A percentile compares a stretch with the other conserved stretches of the same genome.
Evolutionary conservation across 768 basidiomycete species (phyloP).

Genomic region (Lyophyllum semitale): DNA sequence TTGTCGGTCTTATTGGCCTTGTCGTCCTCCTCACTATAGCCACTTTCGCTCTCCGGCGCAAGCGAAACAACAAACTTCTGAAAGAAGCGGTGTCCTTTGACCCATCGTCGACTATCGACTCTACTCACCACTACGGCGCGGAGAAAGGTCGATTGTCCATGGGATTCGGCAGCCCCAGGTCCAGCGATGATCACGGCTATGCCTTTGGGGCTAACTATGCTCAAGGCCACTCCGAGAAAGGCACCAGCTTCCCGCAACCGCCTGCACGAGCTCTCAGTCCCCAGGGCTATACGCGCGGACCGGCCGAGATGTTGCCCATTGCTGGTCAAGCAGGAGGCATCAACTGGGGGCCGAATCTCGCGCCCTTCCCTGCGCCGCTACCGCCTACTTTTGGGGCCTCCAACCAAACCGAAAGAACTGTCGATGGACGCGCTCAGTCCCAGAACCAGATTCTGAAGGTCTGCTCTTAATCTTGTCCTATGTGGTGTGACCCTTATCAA

Average conservation of each 20-base stretch:
- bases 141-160: constrained; percentile 24
- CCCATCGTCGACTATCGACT: constrained; percentile 29
- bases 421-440: not conserved
- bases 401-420: not conserved
- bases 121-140: constrained; percentile 19
- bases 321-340: not conserved
- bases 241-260: not conserved
- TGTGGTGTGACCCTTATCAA: not conserved
- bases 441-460: constrained; percentile 13
- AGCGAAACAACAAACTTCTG: constrained; percentile 39
- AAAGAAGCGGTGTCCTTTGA: constrained; percentile 57
- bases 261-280: not conserved
- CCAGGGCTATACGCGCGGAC: not conserved
- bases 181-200: constrained; percentile 24
- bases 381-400: not conserved
- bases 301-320: not conserved
- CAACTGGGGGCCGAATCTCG: constrained; percentile 4
- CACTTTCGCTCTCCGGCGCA: constrained; percentile 52
- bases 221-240: constrained; percentile 1
- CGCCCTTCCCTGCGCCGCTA: constrained; percentile 7
- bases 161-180: constrained; percentile 27
- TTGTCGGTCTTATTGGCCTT: constrained; percentile 51
- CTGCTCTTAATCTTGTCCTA: not conserved
- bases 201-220: constrained; percentile 15
- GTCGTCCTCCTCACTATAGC: constrained; percentile 43